Conservation (phyloP, 1,284 basidiomycete species). For the Cutaneotrichosporon spelunceum region DNA sequence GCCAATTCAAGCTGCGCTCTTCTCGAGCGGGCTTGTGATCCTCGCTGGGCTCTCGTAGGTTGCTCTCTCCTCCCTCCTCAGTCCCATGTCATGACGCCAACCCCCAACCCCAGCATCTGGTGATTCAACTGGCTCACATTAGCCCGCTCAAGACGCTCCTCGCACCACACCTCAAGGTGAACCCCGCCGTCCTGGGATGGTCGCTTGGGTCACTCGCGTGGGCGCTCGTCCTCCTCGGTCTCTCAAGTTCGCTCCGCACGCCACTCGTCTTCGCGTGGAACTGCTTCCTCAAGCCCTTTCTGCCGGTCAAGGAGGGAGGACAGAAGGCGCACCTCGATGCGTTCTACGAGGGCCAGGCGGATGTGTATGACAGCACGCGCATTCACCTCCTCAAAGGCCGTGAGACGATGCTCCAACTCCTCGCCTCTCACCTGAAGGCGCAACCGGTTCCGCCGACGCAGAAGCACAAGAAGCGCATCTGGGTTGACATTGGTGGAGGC, state of each 20-base stretch:
- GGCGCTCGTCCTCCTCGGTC: constrained; percentile 25
- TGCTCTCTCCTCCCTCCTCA: neutral
- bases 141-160: constrained; percentile 36
- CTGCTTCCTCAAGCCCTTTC: constrained; percentile 54
- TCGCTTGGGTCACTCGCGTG: constrained; percentile 27
- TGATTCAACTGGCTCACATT: neutral
- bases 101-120: neutral
- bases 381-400: constrained; percentile 63
- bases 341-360: constrained; percentile 68
- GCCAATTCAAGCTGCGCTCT: constrained; percentile 9
- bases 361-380: constrained; percentile 67
- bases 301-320: constrained; percentile 33
- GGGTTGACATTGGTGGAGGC: constrained; percentile 80
- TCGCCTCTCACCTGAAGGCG: constrained; percentile 64
- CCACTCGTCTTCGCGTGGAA: constrained; percentile 50
- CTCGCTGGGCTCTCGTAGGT: constrained; percentile 5
- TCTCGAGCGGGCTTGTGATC: constrained; percentile 14
- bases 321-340: constrained; percentile 51
- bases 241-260: constrained; percentile 25
- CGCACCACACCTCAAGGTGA: constrained; percentile 23
- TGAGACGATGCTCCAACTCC: constrained; percentile 66
- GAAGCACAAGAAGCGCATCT: constrained; percentile 55
- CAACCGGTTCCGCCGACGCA: constrained; percentile 44
- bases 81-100: constrained; percentile 4
- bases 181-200: constrained; percentile 27